Evolutionary conservation across 2,329 filamentous ascomycete genomes (phyloP), one percentile per base, ranked within the genome.

Genomic region (Penicillium sp.): DNA sequence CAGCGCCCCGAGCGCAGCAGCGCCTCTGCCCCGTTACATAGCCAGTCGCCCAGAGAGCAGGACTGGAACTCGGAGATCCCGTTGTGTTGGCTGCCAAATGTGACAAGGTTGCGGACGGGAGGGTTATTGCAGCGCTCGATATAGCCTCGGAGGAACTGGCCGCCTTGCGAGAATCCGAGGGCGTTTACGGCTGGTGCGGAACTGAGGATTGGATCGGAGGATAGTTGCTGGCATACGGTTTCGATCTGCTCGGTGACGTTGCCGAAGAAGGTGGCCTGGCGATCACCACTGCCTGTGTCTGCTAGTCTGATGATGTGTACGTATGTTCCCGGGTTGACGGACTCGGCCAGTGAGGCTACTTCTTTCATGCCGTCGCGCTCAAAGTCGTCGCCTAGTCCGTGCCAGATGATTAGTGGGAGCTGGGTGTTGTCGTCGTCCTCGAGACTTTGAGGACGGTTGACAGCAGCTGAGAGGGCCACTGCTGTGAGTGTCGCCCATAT

Each of bases 121-220:
- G 92, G 88, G 36, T 69, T 70, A 74, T 92, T 95, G 82, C 95
- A 99, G 44, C 91, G 85, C 82, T 99, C 88, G 64, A 96, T 82
- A 74, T 96, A 93, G 24, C 85, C 95, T 59, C 95, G 88, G n/a
- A 99, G 84, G 79, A 99, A 97, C 75, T 96, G 91, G 1, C 95
- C 95, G 63, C 95, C 95, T 77, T 99, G 95, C 14, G 90, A 95
- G 81, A 99, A 97, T 31, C 95, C 95, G 37, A 99, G 79, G 36
- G 93, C 94, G 77, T 98, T 95, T 72, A 97, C 83, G 63, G 89
- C 91, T 0, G 90, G 90, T 0, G 91, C 90, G 6, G 89, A 90
- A 57, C 89, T 89, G 16, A 97, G 85, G 74, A 96, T 90, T 1
- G 89, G 89, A 72, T 97, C 86, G 0, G 83, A 73, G 59, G 89